Evolutionary conservation across 176 grass and related monocot species (phyloP).

Genomic region (Areca catechu): DNA sequence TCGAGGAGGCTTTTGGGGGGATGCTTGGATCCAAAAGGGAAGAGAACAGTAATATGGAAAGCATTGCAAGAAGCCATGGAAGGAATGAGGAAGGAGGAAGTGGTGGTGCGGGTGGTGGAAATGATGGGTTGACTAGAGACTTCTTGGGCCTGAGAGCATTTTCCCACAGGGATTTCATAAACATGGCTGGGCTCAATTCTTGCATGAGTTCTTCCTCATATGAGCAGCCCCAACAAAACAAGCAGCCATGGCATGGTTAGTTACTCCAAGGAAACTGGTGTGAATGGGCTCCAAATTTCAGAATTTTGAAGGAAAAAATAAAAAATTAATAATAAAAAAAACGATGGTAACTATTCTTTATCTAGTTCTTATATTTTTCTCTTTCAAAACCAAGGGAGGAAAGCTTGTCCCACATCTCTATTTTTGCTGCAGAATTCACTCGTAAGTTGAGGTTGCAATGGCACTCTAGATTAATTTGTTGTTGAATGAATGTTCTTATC

Average conservation of each 20-base stretch:
- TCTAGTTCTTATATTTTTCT: neutral
- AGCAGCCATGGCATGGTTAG: conserved; percentile 66
- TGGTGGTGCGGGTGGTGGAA: conserved; percentile 13
- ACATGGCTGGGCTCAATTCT: conserved; percentile 54
- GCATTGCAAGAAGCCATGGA: conserved; percentile 18
- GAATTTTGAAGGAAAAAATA: no score
- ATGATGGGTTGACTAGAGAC: conserved; percentile 65
- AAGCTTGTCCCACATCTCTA: neutral
- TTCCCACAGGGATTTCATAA: conserved; percentile 66
- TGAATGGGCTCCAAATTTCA: no score
- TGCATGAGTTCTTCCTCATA: conserved; percentile 60
- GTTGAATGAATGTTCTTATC: no score
- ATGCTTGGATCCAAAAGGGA: conserved; percentile 15
- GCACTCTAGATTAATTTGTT: neutral
- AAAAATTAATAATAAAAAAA: no score
- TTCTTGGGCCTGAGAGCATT: conserved; percentile 78
- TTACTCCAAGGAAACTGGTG: neutral
- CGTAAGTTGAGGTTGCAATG: conserved; percentile 2
- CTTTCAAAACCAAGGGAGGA: neutral
- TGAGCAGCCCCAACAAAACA: conserved; percentile 43
- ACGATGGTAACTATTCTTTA: neutral
- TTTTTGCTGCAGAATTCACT: neutral
- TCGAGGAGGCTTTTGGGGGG: conserved; percentile 4
- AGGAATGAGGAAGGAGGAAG: conserved; percentile 22
- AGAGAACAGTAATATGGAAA: neutral